Evolutionary conservation across 306 rosid species (phyloP).

Genomic region (Vachellia collinsii): DNA sequence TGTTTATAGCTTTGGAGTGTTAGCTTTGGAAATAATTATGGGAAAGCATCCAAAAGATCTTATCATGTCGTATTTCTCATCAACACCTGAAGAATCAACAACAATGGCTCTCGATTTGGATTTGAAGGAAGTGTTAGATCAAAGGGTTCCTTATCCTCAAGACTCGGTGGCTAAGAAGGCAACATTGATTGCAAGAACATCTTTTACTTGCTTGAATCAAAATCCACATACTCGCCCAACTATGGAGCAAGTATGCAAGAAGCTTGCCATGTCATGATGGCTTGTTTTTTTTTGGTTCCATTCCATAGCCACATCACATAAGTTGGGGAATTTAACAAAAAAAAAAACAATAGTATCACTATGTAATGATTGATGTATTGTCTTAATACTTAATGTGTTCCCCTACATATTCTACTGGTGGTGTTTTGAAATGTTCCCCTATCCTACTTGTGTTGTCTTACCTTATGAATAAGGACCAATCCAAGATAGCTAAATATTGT

Average conservation of each 20-base stretch:
- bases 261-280: constrained; percentile 13
- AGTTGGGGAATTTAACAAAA: background rate
- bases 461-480: background rate
- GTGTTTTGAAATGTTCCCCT: no score
- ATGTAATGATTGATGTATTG: background rate
- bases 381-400: background rate
- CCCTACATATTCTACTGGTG: background rate
- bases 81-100: background rate
- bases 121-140: constrained; percentile 33
- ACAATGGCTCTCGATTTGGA: background rate
- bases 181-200: constrained; percentile 21
- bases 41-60: constrained; percentile 42
- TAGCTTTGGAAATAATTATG: constrained; percentile 38
- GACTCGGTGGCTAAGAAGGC: constrained; percentile 7
- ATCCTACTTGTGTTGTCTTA: no score
- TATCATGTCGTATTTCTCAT: constrained; percentile 15
- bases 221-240: constrained; percentile 33
- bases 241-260: constrained; percentile 38
- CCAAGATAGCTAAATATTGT: no score
- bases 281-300: background rate
- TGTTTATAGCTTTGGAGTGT: constrained; percentile 10
- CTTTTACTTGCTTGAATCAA: constrained; percentile 33
- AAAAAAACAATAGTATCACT: background rate
- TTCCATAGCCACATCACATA: background rate
- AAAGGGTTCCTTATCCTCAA: background rate